A percentile compares a stretch with the other conserved stretches of the same genome.
phyloP scores from a whole-genome alignment of 2,329 filamentous ascomycete species.

The Scedosporium boydii region DNA sequence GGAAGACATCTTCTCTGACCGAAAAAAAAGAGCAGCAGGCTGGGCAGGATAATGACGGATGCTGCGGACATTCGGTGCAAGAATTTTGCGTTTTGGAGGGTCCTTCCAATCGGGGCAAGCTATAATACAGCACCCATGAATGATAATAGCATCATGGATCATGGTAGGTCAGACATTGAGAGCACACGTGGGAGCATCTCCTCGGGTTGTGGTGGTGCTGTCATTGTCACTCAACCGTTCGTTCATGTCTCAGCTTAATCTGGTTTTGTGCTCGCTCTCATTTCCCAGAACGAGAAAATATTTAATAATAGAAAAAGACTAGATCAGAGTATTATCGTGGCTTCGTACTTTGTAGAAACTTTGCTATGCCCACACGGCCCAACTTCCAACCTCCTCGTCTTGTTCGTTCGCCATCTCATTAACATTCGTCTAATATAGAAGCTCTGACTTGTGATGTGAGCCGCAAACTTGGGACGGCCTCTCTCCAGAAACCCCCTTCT shows the following conservation, averaged over 20 bases:
- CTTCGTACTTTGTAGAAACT: neutral
- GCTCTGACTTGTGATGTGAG: too few relatives aligned
- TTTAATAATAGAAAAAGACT: neutral
- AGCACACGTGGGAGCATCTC: neutral
- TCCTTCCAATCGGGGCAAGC: too few relatives aligned
- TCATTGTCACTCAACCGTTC: neutral
- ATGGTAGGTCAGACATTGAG: neutral
- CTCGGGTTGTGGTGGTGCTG: neutral
- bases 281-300: neutral
- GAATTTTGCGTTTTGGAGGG: too few relatives aligned
- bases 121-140: too few relatives aligned
- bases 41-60: too few relatives aligned
- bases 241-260: neutral
- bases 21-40: too few relatives aligned
- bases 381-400: too few relatives aligned
- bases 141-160: too few relatives aligned
- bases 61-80: too few relatives aligned
- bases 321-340: neutral
- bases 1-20: too few relatives aligned
- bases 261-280: neutral
- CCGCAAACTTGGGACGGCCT: too few relatives aligned
- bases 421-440: neutral
- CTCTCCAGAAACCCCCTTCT: neutral
- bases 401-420: neutral
- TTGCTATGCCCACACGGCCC: too few relatives aligned